phyloP scores from a whole-genome alignment of 306 rosid genomes.

The Cicer pinnatifidum region DNA sequence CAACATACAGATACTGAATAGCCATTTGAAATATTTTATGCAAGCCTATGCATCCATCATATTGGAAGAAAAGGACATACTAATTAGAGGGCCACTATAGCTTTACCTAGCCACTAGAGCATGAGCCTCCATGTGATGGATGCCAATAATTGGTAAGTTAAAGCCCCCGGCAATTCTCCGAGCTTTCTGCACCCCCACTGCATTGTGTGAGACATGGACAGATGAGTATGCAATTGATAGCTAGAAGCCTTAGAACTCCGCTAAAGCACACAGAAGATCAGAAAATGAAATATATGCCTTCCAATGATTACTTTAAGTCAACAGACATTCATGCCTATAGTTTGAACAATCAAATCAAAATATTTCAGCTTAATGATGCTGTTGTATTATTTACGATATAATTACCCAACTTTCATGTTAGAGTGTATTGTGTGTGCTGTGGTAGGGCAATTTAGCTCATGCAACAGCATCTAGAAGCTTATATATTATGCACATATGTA shows the following conservation, averaged over 20 bases:
- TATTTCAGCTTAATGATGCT: background rate
- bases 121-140: constrained; percentile 99
- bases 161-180: constrained; percentile 67
- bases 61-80: constrained; percentile 6
- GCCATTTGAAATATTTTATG: constrained; percentile 30
- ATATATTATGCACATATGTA: background rate
- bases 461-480: background rate
- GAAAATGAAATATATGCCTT: constrained; percentile 30
- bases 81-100: constrained; percentile 17
- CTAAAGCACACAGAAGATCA: constrained; percentile 22
- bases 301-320: constrained; percentile 15
- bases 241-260: constrained; percentile 25
- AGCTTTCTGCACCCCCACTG: constrained; percentile 94
- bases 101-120: constrained; percentile 93
- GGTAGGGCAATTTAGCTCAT: background rate
- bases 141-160: constrained; percentile 78
- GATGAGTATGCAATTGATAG: constrained; percentile 34
- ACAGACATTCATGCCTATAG: constrained; percentile 20
- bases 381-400: constrained; percentile 35
- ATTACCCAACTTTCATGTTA: background rate
- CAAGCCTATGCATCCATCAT: constrained; percentile 27
- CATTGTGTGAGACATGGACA: constrained; percentile 46
- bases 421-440: background rate
- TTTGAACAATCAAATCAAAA: constrained; percentile 12
- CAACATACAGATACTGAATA: constrained; percentile 33